phyloP scores from a whole-genome alignment of 352 stramenopile species.

The Phytophthora constricta region DNA sequence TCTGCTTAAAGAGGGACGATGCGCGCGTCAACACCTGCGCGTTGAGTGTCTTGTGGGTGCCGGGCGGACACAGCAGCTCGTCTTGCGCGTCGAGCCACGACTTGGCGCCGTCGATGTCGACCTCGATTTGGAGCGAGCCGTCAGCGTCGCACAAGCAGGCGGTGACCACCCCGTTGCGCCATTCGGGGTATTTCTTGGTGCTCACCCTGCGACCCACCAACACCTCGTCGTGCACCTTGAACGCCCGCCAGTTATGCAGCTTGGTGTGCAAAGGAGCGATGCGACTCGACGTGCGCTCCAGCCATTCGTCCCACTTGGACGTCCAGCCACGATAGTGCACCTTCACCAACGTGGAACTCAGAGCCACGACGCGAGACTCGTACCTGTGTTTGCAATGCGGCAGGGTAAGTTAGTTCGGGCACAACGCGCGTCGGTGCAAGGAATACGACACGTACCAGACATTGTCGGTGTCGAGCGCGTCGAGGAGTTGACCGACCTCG shows the following conservation, averaged over 20 bases:
- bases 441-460: constrained; percentile 53
- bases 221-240: constrained; percentile 55
- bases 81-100: constrained; percentile 70
- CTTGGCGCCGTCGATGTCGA: constrained; percentile 40
- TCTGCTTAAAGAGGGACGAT: neutral
- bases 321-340: constrained; percentile 98
- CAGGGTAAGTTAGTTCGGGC: no score
- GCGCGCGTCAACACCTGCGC: constrained; percentile 23
- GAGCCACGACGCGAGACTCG: constrained; percentile 60
- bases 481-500: constrained; percentile 58
- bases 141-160: constrained; percentile 34
- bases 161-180: constrained; percentile 58
- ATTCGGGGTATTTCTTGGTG: constrained; percentile 55
- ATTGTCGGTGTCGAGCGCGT: constrained; percentile 71
- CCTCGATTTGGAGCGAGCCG: constrained; percentile 44
- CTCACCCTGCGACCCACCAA: constrained; percentile 48
- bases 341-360: constrained; percentile 71
- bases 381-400: constrained; percentile 42
- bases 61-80: constrained; percentile 61
- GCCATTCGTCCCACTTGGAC: constrained; percentile 97
- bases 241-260: constrained; percentile 70
- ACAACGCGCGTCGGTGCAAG: neutral
- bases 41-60: constrained; percentile 66
- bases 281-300: constrained; percentile 88
- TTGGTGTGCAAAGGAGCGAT: constrained; percentile 94